phyloP scores from a whole-genome alignment of 257 asterid genomes.

The Verbascum thapsus region DNA sequence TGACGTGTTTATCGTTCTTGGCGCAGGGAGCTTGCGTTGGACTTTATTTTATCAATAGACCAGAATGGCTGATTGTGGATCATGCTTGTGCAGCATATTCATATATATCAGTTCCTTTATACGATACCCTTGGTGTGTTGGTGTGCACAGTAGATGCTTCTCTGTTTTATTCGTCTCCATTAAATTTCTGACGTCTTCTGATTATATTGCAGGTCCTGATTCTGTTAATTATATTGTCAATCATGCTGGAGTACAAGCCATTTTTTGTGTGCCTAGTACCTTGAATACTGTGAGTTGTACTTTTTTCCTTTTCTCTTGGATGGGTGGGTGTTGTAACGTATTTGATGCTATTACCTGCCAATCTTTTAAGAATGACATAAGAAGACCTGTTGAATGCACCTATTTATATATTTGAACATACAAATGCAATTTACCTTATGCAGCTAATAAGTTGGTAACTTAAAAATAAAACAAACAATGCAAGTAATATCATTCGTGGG shows the following conservation, averaged over 20 bases:
- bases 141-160: slow-evolving; percentile 33
- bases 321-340: background rate
- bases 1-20: slow-evolving; percentile 32
- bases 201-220: slow-evolving; percentile 77
- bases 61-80: slow-evolving; percentile 92
- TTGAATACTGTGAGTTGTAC: slow-evolving; percentile 67
- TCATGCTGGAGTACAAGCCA: slow-evolving; percentile 83
- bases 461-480: background rate
- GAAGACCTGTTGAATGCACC: background rate
- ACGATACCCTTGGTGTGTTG: slow-evolving; percentile 93
- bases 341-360: background rate
- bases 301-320: slow-evolving; percentile 6
- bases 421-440: slow-evolving; percentile 6
- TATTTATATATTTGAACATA: background rate
- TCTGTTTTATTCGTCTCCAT: slow-evolving; percentile 27
- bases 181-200: slow-evolving; percentile 27
- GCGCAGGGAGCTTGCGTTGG: slow-evolving; percentile 89
- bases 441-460: background rate
- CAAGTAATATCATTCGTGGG: background rate
- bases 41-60: slow-evolving; percentile 84
- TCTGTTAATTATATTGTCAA: slow-evolving; percentile 85
- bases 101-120: slow-evolving; percentile 85
- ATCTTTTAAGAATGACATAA: slow-evolving; percentile 5
- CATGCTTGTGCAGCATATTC: slow-evolving; percentile 96
- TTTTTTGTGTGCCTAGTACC: slow-evolving; percentile 81